Evolutionary conservation across 345 rosid genomes (phyloP).

Genomic region (Salix viminalis): DNA sequence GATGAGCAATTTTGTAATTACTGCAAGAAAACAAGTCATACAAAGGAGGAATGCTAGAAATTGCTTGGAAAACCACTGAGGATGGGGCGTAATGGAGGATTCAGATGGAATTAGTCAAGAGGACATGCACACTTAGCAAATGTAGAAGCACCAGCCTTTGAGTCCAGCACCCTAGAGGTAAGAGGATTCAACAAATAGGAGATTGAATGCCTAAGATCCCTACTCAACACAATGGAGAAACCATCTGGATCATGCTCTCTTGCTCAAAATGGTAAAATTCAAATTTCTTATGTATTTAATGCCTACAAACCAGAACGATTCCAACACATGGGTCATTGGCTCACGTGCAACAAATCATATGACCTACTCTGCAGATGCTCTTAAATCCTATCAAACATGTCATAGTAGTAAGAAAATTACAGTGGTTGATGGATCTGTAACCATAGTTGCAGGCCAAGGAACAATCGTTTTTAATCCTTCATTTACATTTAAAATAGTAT

Average conservation of each 20-base stretch:
- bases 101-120: background rate
- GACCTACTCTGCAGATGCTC: no score
- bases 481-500: no score
- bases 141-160: fast-evolving
- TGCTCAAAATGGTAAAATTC: background rate
- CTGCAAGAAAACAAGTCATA: background rate
- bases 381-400: no score
- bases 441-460: no score
- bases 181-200: background rate
- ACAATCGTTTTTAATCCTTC: no score
- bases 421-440: no score
- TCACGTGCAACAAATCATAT: no score
- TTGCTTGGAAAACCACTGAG: background rate
- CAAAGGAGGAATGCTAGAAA: background rate
- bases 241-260: no score
- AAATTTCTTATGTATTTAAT: background rate
- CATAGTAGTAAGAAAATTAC: no score
- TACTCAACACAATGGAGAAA: background rate
- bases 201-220: background rate
- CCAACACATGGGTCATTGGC: background rate
- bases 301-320: no score
- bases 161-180: fast-evolving
- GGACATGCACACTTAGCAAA: background rate
- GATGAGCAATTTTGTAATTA: background rate
- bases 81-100: background rate